phyloP scores from a whole-genome alignment of 225 moss, liverwort and hornwort species.

The Climacium dendroides region DNA sequence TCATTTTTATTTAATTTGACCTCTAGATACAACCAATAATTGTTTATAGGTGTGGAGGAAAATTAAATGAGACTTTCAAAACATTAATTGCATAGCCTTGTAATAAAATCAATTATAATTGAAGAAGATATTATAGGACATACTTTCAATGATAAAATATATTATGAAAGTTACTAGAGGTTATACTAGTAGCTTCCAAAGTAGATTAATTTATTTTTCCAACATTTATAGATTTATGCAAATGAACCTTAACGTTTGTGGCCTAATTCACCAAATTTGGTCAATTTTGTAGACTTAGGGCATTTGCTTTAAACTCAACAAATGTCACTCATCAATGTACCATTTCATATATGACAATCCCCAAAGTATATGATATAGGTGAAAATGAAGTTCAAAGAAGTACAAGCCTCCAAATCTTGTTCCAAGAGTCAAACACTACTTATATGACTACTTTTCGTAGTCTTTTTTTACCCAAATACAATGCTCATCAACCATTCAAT shows the following conservation, averaged over 20 bases:
- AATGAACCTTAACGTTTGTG: accelerated
- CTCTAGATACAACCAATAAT: not conserved
- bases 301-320: not conserved
- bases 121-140: not conserved
- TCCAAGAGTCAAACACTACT: not conserved
- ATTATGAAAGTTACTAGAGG: not conserved
- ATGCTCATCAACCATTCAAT: not conserved
- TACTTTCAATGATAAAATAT: not conserved
- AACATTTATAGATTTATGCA: not conserved
- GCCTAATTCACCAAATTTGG: not conserved
- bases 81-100: accelerated
- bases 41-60: not conserved
- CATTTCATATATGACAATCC: not conserved
- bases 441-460: accelerated
- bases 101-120: not conserved
- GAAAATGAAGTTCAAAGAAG: not conserved
- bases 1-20: not conserved
- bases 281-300: not conserved
- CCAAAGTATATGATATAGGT: not conserved
- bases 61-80: not conserved
- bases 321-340: not conserved
- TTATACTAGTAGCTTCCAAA: not conserved
- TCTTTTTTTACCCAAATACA: not conserved
- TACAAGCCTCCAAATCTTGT: not conserved
- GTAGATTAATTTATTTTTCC: not conserved